Evolutionary conservation across 2,329 filamentous ascomycete genomes (phyloP).

Genomic region (Claviceps spartinae): DNA sequence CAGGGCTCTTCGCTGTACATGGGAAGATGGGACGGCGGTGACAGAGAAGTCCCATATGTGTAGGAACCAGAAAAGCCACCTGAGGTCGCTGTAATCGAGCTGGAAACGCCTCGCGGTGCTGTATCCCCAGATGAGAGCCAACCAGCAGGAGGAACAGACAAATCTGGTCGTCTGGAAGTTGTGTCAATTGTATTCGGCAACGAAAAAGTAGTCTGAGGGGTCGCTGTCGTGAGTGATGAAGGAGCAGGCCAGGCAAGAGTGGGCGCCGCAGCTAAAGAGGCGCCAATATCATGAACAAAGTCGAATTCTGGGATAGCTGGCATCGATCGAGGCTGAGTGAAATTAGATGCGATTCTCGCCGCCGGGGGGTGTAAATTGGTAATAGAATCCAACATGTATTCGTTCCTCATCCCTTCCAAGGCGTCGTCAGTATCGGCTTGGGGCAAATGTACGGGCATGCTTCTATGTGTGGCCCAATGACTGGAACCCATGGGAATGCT

Average conservation of each 20-base stretch:
- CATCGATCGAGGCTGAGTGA: conserved; percentile 12
- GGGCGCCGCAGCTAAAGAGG: conserved; percentile 11
- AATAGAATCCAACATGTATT: conserved; percentile 13
- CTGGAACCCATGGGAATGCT: conserved; percentile 8
- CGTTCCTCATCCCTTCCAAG: conserved; percentile 9
- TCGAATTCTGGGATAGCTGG: conserved; percentile 12
- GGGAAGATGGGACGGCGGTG: conserved; percentile 19
- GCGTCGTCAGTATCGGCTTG: conserved; percentile 11
- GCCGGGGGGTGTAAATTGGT: conserved; percentile 9
- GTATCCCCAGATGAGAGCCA: conserved; percentile 21
- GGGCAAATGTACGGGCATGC: conserved; percentile 3
- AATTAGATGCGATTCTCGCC: conserved; percentile 8
- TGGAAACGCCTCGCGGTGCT: conserved; percentile 9
- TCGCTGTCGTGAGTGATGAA: conserved; percentile 30
- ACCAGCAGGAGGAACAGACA: conserved; percentile 13
- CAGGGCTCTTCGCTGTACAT: conserved; percentile 18
- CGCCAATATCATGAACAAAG: conserved; percentile 9
- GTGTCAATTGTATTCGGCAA: conserved; percentile 18
- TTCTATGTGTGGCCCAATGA: conserved; percentile 12
- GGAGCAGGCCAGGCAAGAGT: conserved; percentile 20
- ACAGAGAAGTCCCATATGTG: conserved; percentile 14
- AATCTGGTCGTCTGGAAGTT: conserved; percentile 18
- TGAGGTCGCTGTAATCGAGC: conserved; percentile 11
- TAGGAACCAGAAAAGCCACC: conserved; percentile 17
- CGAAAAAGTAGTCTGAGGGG: conserved; percentile 34